Percentiles rank a stretch among this genome's conserved stretches.
phyloP scores from a whole-genome alignment of 139 green algal species.

The Micractinium conductrix region DNA sequence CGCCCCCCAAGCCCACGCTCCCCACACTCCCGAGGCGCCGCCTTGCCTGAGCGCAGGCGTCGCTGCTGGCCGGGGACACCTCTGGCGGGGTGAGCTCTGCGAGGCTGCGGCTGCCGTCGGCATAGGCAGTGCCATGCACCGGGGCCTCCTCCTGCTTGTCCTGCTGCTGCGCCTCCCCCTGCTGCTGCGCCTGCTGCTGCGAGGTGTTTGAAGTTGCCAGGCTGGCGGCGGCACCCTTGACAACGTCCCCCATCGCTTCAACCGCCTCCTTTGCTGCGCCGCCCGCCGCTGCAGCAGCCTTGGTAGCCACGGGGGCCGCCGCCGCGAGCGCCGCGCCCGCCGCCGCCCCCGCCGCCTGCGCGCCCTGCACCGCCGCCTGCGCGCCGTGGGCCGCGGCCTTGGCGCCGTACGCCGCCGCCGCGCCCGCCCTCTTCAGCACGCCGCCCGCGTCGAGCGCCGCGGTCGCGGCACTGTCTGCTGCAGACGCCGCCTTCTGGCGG shows the following conservation, averaged over 20 bases:
- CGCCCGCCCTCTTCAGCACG: not conserved
- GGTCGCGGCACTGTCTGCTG: not conserved
- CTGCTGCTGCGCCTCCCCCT: not conserved
- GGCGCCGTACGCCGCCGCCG: not conserved
- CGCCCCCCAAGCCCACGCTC: too few species aligned
- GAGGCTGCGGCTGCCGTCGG: not conserved
- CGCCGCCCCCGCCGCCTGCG: constrained; percentile 4
- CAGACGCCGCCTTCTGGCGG: not conserved
- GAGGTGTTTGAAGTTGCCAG: not conserved
- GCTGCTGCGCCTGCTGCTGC: not conserved
- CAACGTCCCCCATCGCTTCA: not conserved
- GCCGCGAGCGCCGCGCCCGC: not conserved
- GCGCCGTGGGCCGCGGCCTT: constrained; percentile 3
- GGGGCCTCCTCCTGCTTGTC: not conserved
- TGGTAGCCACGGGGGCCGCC: not conserved
- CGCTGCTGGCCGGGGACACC: not conserved
- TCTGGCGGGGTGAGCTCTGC: constrained; percentile 1
- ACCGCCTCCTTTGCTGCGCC: not conserved
- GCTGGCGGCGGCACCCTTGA: not conserved
- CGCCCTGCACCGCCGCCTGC: not conserved
- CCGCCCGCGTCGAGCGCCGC: not conserved
- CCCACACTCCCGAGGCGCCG: too few species aligned
- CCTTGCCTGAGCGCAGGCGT: constrained; percentile 21
- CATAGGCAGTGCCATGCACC: too few species aligned
- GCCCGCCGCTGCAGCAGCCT: not conserved